Percentiles rank a stretch among this genome's conserved stretches.
Conservation (phyloP, 2,329 filamentous ascomycete genomes). For the Arthrobotrys iridis region DNA sequence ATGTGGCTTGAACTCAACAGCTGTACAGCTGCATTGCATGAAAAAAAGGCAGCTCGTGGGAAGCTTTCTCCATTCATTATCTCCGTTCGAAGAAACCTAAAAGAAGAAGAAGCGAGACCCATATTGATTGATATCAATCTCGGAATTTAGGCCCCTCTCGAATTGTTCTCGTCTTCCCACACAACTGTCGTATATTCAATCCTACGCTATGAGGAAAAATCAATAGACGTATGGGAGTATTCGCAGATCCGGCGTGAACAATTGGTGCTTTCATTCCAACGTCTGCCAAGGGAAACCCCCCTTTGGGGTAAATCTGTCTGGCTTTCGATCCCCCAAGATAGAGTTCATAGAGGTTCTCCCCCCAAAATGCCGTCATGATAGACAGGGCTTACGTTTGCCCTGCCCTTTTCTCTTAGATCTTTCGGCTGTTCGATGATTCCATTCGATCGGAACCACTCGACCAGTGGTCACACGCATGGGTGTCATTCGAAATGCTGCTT, state of each 20-base stretch:
- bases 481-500: not conserved
- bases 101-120: not conserved
- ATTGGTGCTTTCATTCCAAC: too few species aligned
- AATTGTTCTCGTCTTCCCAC: too few species aligned
- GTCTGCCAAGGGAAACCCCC: conserved; percentile 2
- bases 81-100: not conserved
- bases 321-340: too few species aligned
- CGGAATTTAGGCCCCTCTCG: conserved; percentile 3
- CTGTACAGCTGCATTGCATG: not conserved
- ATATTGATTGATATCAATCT: not conserved
- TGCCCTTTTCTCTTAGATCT: not conserved
- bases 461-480: not conserved
- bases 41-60: not conserved
- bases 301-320: not conserved
- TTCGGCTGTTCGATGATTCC: not conserved
- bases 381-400: conserved; percentile 20
- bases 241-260: too few species aligned
- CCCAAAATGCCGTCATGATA: conserved; percentile 22
- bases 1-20: not conserved
- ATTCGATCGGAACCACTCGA: conserved; percentile 4
- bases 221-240: too few species aligned
- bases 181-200: too few species aligned
- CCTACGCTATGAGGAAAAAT: too few species aligned
- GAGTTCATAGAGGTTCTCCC: not conserved
- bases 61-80: conserved; percentile 12